These are phyloP conservation scores for Cicer arietinum DNA, from an alignment of 306 rosid genomes.

Conservation along the genomic window DNA sequence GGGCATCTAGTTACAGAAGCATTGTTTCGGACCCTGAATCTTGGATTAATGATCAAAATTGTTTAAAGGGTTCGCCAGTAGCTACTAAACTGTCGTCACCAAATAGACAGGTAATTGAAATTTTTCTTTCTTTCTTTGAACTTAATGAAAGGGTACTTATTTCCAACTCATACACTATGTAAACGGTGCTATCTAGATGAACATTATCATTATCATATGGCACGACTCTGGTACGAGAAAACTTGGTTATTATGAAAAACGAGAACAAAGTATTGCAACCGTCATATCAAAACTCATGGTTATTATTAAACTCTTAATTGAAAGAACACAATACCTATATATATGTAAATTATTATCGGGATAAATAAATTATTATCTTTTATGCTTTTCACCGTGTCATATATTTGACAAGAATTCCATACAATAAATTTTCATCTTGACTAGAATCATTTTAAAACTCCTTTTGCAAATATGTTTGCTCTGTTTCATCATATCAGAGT, in stretches of 20 bases:
- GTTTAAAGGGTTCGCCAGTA: slow-evolving; percentile 44
- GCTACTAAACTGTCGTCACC: slow-evolving; percentile 50
- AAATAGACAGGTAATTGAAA: slow-evolving; percentile 66
- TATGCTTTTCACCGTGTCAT: slow-evolving; percentile 14
- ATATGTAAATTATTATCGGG: not conserved
- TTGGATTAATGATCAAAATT: slow-evolving; percentile 57
- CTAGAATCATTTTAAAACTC: slow-evolving; percentile 20
- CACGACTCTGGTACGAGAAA: too few species aligned
- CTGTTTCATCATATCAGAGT: not conserved
- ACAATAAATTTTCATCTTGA: slow-evolving; percentile 21
- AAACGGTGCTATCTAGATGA: slow-evolving; percentile 30
- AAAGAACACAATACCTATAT: too few species aligned
- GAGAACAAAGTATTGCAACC: too few species aligned
- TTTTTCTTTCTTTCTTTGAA: slow-evolving; percentile 36
- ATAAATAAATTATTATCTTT: not conserved
- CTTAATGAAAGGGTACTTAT: slow-evolving; percentile 27
- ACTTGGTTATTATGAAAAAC: too few species aligned
- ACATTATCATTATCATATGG: not conserved
- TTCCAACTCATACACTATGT: slow-evolving; percentile 10
- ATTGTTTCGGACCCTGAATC: slow-evolving; percentile 55
- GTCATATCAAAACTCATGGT: too few species aligned
- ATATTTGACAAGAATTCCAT: not conserved
- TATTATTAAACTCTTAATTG: too few species aligned
- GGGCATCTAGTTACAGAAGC: slow-evolving; percentile 62
- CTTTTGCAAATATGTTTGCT: slow-evolving; percentile 22